phyloP scores from a whole-genome alignment of 768 basidiomycete species.

The Trametes cingulata region DNA sequence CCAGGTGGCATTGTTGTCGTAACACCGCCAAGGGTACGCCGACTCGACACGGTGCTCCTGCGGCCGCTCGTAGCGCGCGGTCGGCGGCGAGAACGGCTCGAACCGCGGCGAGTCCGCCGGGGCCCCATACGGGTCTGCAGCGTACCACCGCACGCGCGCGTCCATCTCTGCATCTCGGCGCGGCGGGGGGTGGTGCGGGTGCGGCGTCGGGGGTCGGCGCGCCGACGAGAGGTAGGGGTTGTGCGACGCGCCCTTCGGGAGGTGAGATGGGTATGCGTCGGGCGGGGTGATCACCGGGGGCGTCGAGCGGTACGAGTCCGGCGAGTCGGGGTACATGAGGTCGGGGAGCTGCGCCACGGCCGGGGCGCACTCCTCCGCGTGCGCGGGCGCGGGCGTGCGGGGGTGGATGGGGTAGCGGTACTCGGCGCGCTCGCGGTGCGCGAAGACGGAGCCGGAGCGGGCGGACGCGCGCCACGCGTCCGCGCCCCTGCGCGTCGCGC shows the following conservation, averaged over 20 bases:
- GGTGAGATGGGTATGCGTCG: neutral
- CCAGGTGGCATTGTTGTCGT: neutral
- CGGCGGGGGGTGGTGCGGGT: neutral
- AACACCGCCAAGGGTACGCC: slow-evolving; percentile 6
- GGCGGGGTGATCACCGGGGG: slow-evolving; percentile 3
- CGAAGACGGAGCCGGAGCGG: neutral
- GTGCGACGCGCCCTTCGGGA: neutral
- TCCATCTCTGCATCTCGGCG: neutral
- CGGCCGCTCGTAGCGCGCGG: neutral
- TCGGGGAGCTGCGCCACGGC: slow-evolving; percentile 1
- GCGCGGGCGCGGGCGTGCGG: neutral
- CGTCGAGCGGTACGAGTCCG: neutral
- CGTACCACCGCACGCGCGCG: slow-evolving; percentile 11
- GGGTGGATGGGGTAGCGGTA: slow-evolving; percentile 1
- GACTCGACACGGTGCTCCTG: neutral
- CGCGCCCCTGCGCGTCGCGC: neutral
- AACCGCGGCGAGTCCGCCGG: slow-evolving; percentile 9
- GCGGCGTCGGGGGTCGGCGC: neutral
- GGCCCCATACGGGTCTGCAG: neutral
- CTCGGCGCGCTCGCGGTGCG: slow-evolving; percentile 1
- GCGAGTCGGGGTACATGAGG: slow-evolving; percentile 17
- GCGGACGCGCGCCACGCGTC: neutral
- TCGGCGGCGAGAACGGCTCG: slow-evolving; percentile 14
- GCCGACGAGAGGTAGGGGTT: slow-evolving; percentile 2
- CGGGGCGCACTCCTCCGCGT: neutral